Evolutionary conservation across 768 basidiomycete genomes (phyloP).

Genomic region (Neoboletus subvelutipes): DNA sequence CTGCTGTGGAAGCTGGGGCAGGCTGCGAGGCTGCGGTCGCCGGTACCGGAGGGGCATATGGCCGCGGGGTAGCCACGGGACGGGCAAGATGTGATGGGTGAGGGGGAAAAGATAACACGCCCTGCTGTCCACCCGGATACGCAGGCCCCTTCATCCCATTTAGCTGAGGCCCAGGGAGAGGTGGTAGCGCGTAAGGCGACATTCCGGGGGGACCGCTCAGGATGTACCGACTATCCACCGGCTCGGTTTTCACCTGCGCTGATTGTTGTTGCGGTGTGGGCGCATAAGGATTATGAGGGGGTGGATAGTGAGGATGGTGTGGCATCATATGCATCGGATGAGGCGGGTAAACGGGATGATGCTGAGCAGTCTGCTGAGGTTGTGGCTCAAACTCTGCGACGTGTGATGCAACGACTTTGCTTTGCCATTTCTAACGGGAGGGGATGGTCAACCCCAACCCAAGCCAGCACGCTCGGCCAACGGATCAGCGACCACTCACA

Average conservation of each 20-base stretch:
- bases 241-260: conserved; percentile 70
- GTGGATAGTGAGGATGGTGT: conserved; percentile 54
- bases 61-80: conserved; percentile 19
- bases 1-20: conserved; percentile 5
- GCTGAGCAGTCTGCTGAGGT: conserved; percentile 45
- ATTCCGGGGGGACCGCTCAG: conserved; percentile 43
- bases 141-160: conserved; percentile 51
- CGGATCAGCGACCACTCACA: conserved; percentile 50
- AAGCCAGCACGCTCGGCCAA: conserved; percentile 7
- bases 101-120: conserved; percentile 54
- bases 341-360: conserved; percentile 54
- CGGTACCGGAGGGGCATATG: conserved; percentile 22
- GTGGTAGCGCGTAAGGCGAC: conserved; percentile 54
- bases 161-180: conserved; percentile 64
- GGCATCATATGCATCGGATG: conserved; percentile 63
- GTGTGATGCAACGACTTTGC: conserved; percentile 88
- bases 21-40: conserved; percentile 27
- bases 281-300: conserved; percentile 51
- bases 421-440: conserved; percentile 87
- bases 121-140: conserved; percentile 58
- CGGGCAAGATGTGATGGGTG: conserved; percentile 32
- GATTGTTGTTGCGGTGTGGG: conserved; percentile 36
- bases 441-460: conserved; percentile 10
- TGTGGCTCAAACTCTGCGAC: conserved; percentile 89
- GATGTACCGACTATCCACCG: conserved; percentile 67